phyloP scores from a whole-genome alignment of 164 flowering plant species.

The Tetrastigma voinierianum region DNA sequence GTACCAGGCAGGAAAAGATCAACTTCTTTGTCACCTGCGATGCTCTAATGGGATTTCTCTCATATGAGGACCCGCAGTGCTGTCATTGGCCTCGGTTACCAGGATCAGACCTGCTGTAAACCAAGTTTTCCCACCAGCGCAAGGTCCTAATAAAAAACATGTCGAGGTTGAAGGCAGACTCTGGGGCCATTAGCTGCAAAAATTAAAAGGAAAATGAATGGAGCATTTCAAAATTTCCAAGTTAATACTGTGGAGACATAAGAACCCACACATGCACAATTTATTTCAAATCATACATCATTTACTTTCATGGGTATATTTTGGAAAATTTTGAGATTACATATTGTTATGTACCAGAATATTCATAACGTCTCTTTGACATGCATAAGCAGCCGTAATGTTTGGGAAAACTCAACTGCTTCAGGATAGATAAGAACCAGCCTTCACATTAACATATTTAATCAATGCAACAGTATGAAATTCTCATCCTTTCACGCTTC shows the following conservation, averaged over 20 bases:
- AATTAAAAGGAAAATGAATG: not conserved
- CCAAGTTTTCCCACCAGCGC: constrained; percentile 34
- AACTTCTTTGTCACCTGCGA: constrained; percentile 76
- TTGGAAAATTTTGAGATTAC: not conserved
- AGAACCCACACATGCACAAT: too few species aligned
- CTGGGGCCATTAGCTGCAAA: not conserved
- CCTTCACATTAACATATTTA: too few species aligned
- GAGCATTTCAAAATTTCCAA: too few species aligned
- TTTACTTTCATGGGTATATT: not conserved
- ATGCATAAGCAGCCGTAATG: not conserved
- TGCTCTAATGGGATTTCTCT: constrained; percentile 76
- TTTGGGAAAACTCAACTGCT: not conserved
- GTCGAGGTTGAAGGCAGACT: constrained; percentile 15
- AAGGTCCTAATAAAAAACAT: too few species aligned
- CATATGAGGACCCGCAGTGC: constrained; percentile 74
- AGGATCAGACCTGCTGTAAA: constrained; percentile 62
- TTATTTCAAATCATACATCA: not conserved
- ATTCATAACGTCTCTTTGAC: not conserved
- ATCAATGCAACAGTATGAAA: too few species aligned
- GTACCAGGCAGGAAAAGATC: constrained; percentile 88
- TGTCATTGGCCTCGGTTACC: constrained; percentile 77
- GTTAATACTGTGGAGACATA: too few species aligned
- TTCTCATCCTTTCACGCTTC: too few species aligned
- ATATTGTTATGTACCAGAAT: not conserved
- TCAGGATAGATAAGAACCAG: not conserved